phyloP scores from a whole-genome alignment of 176 grass and related monocot genomes.

The Oryza longistaminata region DNA sequence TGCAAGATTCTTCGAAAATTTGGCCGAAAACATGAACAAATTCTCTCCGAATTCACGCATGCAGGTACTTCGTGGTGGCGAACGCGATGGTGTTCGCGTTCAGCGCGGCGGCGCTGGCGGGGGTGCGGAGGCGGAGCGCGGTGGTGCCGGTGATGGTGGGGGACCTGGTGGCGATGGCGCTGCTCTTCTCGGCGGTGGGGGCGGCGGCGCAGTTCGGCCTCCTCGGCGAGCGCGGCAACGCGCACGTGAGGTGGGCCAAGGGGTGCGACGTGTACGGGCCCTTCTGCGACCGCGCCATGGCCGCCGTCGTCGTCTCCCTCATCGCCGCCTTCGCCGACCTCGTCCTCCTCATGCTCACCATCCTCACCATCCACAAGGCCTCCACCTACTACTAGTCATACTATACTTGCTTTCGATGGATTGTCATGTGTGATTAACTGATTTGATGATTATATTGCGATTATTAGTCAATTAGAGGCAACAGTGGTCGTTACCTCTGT shows the following conservation, averaged over 20 bases:
- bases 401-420: background rate
- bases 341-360: constrained; percentile 57
- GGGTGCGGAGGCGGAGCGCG: constrained; percentile 12
- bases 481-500: too few species aligned
- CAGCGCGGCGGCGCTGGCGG: constrained; percentile 38
- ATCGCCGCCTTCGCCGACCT: constrained; percentile 52
- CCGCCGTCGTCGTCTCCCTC: constrained; percentile 49
- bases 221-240: constrained; percentile 49
- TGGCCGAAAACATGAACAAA: background rate
- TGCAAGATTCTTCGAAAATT: background rate
- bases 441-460: too few species aligned
- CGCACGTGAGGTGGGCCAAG: constrained; percentile 63
- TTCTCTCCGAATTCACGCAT: too few species aligned
- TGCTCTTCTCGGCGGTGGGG: constrained; percentile 57
- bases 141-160: constrained; percentile 30
- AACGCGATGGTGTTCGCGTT: constrained; percentile 46
- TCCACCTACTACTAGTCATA: constrained; percentile 26
- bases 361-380: constrained; percentile 63
- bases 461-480: too few species aligned
- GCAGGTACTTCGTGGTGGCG: constrained; percentile 59
- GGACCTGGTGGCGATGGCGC: constrained; percentile 50
- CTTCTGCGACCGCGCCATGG: constrained; percentile 64
- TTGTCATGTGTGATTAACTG: too few species aligned
- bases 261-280: constrained; percentile 50
- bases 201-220: constrained; percentile 48